A percentile compares a stretch with the other conserved stretches of the same genome.
These are phyloP conservation scores for Tulasnella sp. DNA, from an alignment of 768 basidiomycete species.

Conservation along the genomic window DNA sequence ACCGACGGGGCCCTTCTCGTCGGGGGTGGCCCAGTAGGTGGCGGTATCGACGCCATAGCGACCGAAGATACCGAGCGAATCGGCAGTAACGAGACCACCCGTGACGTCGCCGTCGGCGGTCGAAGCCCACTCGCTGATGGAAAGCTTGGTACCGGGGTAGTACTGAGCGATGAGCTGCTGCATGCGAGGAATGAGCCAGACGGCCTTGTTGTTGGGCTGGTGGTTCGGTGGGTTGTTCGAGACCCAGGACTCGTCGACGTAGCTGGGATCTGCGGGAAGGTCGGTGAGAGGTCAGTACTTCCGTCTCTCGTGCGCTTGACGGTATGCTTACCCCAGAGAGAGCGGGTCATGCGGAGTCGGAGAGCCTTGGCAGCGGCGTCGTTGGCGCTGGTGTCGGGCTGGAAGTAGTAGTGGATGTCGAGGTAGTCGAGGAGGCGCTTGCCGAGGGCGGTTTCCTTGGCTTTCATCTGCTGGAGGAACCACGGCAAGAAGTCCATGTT, in stretches of 20 bases:
- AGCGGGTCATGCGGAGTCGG: conserved; percentile 37
- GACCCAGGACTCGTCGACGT: conserved; percentile 46
- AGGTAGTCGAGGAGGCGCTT: conserved; percentile 41
- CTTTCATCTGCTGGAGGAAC: conserved; percentile 42
- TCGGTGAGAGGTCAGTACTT: neutral
- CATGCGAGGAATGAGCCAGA: conserved; percentile 41
- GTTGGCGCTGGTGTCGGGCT: conserved; percentile 41
- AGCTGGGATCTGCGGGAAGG: conserved; percentile 25
- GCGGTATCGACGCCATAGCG: conserved; percentile 38
- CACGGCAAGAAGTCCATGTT: conserved; percentile 46
- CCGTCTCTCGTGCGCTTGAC: neutral
- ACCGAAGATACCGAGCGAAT: conserved; percentile 43
- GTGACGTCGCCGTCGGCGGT: conserved; percentile 40
- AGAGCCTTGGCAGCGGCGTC: conserved; percentile 41
- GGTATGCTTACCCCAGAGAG: conserved; percentile 33
- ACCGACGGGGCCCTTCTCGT: conserved; percentile 37
- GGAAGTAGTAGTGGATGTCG: conserved; percentile 44
- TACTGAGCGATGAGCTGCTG: conserved; percentile 35
- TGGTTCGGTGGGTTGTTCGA: conserved; percentile 28
- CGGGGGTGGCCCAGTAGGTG: conserved; percentile 42
- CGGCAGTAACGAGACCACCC: conserved; percentile 41
- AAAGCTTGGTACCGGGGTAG: conserved; percentile 48
- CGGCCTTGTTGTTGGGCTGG: conserved; percentile 34
- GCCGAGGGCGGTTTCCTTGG: conserved; percentile 26
- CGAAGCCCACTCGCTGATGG: conserved; percentile 41